Base-by-base conservation (phyloP, 768 basidiomycete genomes). In the Leccinum aurantiacum region DNA sequence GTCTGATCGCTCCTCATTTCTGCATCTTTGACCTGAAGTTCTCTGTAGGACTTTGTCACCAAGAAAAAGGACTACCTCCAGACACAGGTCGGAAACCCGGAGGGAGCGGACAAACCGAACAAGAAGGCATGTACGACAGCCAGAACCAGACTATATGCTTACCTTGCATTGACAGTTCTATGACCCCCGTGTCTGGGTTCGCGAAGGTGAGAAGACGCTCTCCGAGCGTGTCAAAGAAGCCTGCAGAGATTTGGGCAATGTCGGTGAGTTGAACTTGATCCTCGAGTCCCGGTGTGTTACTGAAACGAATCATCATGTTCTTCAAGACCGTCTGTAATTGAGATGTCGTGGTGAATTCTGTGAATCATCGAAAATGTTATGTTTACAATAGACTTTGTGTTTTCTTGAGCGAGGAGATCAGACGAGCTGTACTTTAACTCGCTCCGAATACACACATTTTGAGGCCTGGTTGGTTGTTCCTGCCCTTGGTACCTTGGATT, bases 141-240 rank as follows among this genome's bases (percentile, higher is more conserved):
- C 53, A 3, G 55, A 53, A 55, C 27, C 4, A 15, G 50, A 24
- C 19, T 38, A 14, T 14, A 8, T 3, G 37, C 58, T 60, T 15
- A 63, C n/a, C 5, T 51, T 29, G 15, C 19, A 10, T 44, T 33
- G 19, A 14, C 63, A 90, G 90, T 89, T 76, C 81, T 96, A 96
- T 78, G 94, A 96, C 76, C 95, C 95, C 53, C 92, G 96, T 80
- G 89, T 95, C 60, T 99, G 96, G 96, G 94, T 99, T 54, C 91
- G 96, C 69, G 94, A 97, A 78, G 95, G 95, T 65, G 95, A 98
- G 82, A 95, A 95, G 86, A 96, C 94, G 19, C 84, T 98, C 65
- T 51, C 74, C 52, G 83, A 75, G 63, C 93, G 96, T 71, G 93
- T 97, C 79, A 92, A 94, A 78, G 89, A 91, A 75, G 95, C 96